Evolutionary conservation across 169 alveolate species (phyloP).

Genomic region (Eimeria necatrix): DNA sequence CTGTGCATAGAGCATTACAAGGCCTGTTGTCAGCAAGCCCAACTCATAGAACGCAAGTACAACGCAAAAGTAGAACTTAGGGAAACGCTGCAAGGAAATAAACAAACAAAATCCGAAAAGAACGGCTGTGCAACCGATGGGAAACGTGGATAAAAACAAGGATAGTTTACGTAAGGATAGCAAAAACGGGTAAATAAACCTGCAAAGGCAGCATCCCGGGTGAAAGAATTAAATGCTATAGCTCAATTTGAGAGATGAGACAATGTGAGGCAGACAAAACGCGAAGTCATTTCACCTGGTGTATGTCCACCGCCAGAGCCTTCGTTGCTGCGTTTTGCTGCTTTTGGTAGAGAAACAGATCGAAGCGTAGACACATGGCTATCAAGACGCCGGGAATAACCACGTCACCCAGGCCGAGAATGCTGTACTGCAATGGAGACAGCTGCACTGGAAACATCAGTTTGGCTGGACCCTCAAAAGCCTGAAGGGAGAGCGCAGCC

Average conservation of each 20-base stretch:
- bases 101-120: not conserved
- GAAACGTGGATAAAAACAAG: not conserved
- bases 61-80: slow-evolving; percentile 88
- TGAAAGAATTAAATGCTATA: not conserved
- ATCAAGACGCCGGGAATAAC: slow-evolving; percentile 96
- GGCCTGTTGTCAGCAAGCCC: slow-evolving; percentile 93
- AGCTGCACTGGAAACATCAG: slow-evolving; percentile 91
- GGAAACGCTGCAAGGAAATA: slow-evolving; percentile 66
- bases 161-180: not conserved
- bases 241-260: not conserved
- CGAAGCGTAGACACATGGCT: slow-evolving; percentile 94
- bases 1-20: slow-evolving; percentile 88
- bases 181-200: not conserved
- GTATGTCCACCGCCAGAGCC: slow-evolving; percentile 46
- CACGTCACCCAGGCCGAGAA: slow-evolving; percentile 97
- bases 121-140: not conserved
- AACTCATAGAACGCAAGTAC: slow-evolving; percentile 90
- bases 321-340: slow-evolving; percentile 31
- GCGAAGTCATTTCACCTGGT: slow-evolving; percentile 53
- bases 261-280: not conserved
- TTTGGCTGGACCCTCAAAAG: slow-evolving; percentile 96
- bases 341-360: slow-evolving; percentile 68
- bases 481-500: slow-evolving; percentile 57
- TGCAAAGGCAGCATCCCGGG: not conserved
- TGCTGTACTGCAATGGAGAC: slow-evolving; percentile 89